Evolutionary conservation across 805 yeast genomes (phyloP).

Genomic region (Starmerella cellae): DNA sequence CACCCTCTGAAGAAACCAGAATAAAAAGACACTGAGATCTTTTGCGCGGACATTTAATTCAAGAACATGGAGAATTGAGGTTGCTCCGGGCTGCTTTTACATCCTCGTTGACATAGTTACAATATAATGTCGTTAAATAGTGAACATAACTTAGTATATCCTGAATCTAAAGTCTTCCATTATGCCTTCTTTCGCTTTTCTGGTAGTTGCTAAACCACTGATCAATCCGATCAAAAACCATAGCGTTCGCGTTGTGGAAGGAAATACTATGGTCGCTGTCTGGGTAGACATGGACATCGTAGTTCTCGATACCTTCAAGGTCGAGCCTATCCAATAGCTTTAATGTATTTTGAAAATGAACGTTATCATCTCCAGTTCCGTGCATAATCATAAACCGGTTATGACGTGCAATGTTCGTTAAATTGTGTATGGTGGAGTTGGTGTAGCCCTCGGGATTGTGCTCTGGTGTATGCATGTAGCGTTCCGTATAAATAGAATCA

Average conservation of each 20-base stretch:
- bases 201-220: constrained; percentile 44
- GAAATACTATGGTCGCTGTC: constrained; percentile 80
- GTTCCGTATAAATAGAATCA: constrained; percentile 87
- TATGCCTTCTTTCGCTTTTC: neutral
- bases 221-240: constrained; percentile 58
- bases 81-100: too few relatives aligned
- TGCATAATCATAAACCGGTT: constrained; percentile 78
- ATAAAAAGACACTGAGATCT: too few relatives aligned
- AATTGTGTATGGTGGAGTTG: constrained; percentile 42
- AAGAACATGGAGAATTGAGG: too few relatives aligned
- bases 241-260: constrained; percentile 62
- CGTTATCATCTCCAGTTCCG: constrained; percentile 96
- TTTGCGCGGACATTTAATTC: too few relatives aligned
- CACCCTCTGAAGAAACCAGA: constrained; percentile 16
- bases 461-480: constrained; percentile 81
- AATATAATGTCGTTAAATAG: too few relatives aligned
- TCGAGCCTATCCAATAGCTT: constrained; percentile 65
- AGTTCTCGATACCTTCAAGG: constrained; percentile 65
- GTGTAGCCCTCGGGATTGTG: constrained; percentile 51
- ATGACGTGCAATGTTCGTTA: constrained; percentile 40
- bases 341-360: constrained; percentile 81
- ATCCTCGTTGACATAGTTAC: too few relatives aligned
- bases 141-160: too few relatives aligned
- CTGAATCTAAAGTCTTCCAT: too few relatives aligned
- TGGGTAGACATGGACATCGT: constrained; percentile 79